Evolutionary conservation across 768 basidiomycete species (phyloP), one percentile per base, ranked within the genome.

Genomic region (Butyriboletus loyo): DNA sequence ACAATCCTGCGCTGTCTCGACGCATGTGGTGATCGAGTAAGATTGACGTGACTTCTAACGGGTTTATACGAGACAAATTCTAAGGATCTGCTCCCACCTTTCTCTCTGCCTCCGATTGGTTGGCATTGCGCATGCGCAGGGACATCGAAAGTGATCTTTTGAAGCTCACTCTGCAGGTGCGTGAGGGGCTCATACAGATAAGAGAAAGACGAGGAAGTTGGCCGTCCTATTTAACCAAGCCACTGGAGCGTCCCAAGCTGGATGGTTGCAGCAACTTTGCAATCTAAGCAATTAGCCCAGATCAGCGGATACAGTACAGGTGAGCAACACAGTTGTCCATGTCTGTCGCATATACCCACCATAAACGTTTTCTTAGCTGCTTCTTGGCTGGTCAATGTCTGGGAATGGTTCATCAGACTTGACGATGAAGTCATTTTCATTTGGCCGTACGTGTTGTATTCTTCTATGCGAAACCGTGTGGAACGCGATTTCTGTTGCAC

Each of bases 401-500:
- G 66, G 66, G 66, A 67, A 1, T 45, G 35, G 1, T 9, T 64
- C n/a, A 22, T 64, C 31, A 37, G 38, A 27, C 15, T 62, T 5
- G 58, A 40, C 15, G 54, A 64, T 25, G 64, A 68, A 48, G 43
- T 62, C 5, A 2, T n/a, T 31, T 61, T 46, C 35, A 55, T 66
- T 14, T 66, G 66, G 66, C 31, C 46, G 66, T 66, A 24, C 50
- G 66, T 67, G 7, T 15, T 9, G 0, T 34, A 1, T 7, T 32
- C 14, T 41, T 52, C n/a, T 25, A 15, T 15, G 4, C 10, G 21
- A 19, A n/a, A 14, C 28, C n/a, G 27, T 21, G 2, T 11, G 0
- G 31, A 41, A 22, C 15, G 1, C 49, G 24, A 36, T 40, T 24
- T 41, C 2, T 13, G 5, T 25, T 32, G 7, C 27, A 0, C 27